Percentiles rank a stretch among this genome's conserved stretches.
Evolutionary conservation across 306 rosid species (phyloP).

Genomic region (Ochetophila trinervis): DNA sequence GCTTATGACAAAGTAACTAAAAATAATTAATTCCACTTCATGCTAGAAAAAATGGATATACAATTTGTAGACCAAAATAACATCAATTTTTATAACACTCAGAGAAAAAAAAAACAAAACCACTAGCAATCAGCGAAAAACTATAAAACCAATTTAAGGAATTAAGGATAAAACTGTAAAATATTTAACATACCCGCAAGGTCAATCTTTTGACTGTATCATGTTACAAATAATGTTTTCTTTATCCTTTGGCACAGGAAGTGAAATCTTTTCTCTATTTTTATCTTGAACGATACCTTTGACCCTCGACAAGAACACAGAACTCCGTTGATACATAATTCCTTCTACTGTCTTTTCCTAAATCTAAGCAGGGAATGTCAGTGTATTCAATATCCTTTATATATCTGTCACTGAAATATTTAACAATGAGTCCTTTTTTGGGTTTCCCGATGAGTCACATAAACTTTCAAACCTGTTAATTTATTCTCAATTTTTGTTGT

Average conservation of each 20-base stretch:
- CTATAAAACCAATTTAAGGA: background rate
- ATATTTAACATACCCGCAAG: slow-evolving; percentile 58
- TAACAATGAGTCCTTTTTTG: slow-evolving; percentile 46
- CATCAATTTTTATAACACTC: no score
- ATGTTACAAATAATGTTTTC: slow-evolving; percentile 36
- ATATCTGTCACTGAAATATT: slow-evolving; percentile 56
- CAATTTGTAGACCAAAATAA: no score
- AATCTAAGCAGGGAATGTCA: slow-evolving; percentile 72
- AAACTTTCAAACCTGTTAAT: slow-evolving; percentile 52
- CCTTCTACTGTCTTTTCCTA: slow-evolving; percentile 50
- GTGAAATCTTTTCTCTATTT: slow-evolving; percentile 51
- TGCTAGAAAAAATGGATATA: no score
- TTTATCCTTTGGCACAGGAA: slow-evolving; percentile 39
- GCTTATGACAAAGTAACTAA: no score
- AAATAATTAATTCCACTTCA: no score
- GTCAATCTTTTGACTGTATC: slow-evolving; percentile 58
- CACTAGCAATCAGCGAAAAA: slow-evolving; percentile 16
- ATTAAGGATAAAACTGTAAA: slow-evolving; percentile 10
- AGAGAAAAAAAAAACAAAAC: background rate
- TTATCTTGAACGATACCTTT: no score
- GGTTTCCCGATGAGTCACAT: slow-evolving; percentile 60
- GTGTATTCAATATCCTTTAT: slow-evolving; percentile 36
- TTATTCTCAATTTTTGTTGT: slow-evolving; percentile 31
- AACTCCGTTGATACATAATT: slow-evolving; percentile 71
- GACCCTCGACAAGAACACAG: slow-evolving; percentile 66